These are phyloP conservation scores for Vanrija sp. DNA, from an alignment of 1,284 basidiomycete species.

Conservation along the genomic window DNA sequence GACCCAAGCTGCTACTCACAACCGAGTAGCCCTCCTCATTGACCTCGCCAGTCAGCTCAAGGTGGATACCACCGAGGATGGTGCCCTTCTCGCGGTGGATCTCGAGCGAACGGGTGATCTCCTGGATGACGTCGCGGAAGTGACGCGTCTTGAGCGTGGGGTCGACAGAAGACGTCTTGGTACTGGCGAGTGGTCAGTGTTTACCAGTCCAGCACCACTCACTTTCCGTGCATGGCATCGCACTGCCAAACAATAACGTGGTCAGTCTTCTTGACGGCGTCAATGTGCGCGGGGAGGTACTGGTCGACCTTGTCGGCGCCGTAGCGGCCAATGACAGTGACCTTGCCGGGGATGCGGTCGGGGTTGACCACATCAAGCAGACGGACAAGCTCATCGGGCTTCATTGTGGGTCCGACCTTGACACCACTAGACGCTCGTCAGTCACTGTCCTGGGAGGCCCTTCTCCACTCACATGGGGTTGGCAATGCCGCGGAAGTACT, in stretches of 20 bases:
- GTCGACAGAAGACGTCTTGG: conserved; percentile 66
- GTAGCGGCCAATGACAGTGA: conserved; percentile 90
- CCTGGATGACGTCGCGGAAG: conserved; percentile 85
- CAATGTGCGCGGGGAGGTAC: conserved; percentile 75
- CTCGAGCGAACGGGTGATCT: conserved; percentile 74
- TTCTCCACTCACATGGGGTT: conserved; percentile 67
- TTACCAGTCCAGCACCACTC: neutral
- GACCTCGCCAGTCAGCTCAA: conserved; percentile 94
- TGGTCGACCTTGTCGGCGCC: conserved; percentile 79
- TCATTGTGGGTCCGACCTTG: conserved; percentile 91
- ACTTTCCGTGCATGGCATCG: conserved; percentile 73
- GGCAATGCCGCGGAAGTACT: conserved; percentile 89
- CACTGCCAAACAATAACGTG: conserved; percentile 92
- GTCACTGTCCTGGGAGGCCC: neutral
- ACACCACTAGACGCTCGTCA: conserved; percentile 57
- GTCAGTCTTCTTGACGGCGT: conserved; percentile 70
- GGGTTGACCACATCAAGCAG: conserved; percentile 86
- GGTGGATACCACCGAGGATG: conserved; percentile 85
- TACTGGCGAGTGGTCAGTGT: conserved; percentile 54
- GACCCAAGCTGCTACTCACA: conserved; percentile 21
- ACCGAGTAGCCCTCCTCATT: conserved; percentile 91
- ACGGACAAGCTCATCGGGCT: conserved; percentile 70
- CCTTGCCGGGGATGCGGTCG: conserved; percentile 70
- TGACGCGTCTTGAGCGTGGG: conserved; percentile 73
- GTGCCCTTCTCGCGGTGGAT: conserved; percentile 72